Conservation (phyloP, 2,329 filamentous ascomycete species). For the Alternaria arborescens region DNA sequence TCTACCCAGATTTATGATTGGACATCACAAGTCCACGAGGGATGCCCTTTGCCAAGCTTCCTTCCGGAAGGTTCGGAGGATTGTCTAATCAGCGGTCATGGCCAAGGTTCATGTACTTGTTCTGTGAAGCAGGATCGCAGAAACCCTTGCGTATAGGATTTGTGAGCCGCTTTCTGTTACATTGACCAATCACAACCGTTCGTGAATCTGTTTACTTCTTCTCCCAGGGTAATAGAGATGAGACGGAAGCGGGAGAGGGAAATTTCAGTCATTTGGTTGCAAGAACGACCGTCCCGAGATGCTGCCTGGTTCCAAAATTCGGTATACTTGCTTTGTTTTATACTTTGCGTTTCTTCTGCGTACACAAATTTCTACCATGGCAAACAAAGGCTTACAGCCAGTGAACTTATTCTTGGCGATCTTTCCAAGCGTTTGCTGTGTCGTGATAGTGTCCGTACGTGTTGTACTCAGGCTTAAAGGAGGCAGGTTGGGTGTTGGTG, state of each 20-base stretch:
- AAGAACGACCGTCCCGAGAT: background rate
- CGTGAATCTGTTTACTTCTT: background rate
- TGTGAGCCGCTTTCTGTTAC: background rate
- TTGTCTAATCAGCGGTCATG: no score
- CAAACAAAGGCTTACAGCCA: slow-evolving; percentile 9
- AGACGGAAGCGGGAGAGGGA: background rate
- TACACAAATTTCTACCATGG: background rate
- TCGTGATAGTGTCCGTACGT: slow-evolving; percentile 9
- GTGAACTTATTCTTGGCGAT: slow-evolving; percentile 11
- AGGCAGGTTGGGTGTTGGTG: slow-evolving; percentile 6
- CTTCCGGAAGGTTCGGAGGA: background rate
- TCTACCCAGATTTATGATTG: background rate
- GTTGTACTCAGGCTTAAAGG: slow-evolving; percentile 1
- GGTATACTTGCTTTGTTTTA: background rate
- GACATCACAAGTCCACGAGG: background rate
- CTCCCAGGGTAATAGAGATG: background rate
- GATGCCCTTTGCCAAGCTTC: background rate
- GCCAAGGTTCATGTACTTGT: background rate
- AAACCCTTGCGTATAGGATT: background rate
- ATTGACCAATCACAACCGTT: background rate
- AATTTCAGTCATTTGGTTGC: background rate
- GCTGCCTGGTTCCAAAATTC: background rate
- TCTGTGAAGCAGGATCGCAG: background rate
- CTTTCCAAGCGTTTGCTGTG: slow-evolving; percentile 8
- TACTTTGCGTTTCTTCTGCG: background rate